phyloP scores from a whole-genome alignment of 2,329 filamentous ascomycete species.

The Ophiostoma ips region DNA sequence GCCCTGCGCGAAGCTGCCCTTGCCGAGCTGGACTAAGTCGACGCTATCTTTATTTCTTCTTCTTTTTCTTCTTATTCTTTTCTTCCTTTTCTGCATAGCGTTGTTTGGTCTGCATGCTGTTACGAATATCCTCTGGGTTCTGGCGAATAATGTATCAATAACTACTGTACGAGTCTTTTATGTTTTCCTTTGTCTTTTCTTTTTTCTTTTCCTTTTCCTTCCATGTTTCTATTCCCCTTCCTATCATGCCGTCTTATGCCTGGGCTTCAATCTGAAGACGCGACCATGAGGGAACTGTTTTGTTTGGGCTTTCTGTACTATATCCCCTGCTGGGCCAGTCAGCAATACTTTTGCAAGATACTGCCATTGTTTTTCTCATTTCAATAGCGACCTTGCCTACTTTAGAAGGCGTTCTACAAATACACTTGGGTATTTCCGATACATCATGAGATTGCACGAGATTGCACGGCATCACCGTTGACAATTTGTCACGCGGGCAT shows the following conservation, averaged over 20 bases:
- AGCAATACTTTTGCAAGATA: neutral
- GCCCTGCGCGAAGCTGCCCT: conserved; percentile 36
- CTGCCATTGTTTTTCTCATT: too few relatives aligned
- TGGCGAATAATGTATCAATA: too few relatives aligned
- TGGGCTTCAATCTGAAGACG: neutral
- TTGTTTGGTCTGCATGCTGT: too few relatives aligned
- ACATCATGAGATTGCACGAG: neutral
- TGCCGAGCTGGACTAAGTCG: conserved; percentile 29
- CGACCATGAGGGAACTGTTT: too few relatives aligned
- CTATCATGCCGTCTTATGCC: neutral
- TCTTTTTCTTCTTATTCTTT: neutral
- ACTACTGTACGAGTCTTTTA: too few relatives aligned
- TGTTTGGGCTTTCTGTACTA: neutral
- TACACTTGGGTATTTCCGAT: neutral
- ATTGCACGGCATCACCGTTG: neutral
- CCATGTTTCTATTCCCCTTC: neutral
- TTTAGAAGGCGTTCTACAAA: too few relatives aligned
- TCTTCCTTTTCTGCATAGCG: neutral
- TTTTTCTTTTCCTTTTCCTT: neutral
- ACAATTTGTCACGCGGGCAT: neutral
- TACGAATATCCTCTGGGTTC: too few relatives aligned
- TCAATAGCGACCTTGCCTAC: too few relatives aligned
- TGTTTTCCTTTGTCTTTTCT: neutral
- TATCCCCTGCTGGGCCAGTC: neutral
- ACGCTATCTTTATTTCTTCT: neutral